Evolutionary conservation across 73 alveolate genomes (phyloP).

Genomic region (Chromera velia): DNA sequence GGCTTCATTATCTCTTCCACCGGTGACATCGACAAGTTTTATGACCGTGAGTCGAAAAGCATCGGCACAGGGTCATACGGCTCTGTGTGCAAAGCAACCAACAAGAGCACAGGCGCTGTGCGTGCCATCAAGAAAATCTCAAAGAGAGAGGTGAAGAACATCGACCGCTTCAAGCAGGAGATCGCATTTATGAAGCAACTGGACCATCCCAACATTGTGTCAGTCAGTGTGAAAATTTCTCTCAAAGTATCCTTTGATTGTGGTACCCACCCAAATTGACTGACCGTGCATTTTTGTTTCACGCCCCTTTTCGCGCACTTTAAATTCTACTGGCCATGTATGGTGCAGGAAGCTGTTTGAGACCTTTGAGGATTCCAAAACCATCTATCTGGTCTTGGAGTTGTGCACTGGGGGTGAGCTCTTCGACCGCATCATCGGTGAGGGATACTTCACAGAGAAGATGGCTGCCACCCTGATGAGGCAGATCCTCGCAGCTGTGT

Average conservation of each 20-base stretch:
- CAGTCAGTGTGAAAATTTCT: no score
- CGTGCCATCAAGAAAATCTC: slow-evolving; percentile 38
- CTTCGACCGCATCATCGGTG: slow-evolving; percentile 46
- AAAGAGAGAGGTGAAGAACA: slow-evolving; percentile 42
- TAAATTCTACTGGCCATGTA: no score
- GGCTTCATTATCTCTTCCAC: neutral
- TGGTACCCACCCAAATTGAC: no score
- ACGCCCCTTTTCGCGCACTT: no score
- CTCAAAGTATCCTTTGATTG: no score
- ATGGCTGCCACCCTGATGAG: slow-evolving; percentile 29
- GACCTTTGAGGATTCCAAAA: slow-evolving; percentile 21
- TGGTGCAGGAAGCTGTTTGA: slow-evolving; percentile 29
- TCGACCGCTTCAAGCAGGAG: slow-evolving; percentile 45
- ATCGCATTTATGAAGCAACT: slow-evolving; percentile 15
- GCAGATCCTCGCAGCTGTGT: slow-evolving; percentile 41
- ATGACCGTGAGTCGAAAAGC: slow-evolving; percentile 24
- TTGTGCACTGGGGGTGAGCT: slow-evolving; percentile 44
- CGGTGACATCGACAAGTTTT: neutral
- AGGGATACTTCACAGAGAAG: slow-evolving; percentile 31
- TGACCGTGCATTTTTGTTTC: no score
- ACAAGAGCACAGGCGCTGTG: slow-evolving; percentile 36
- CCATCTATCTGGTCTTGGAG: slow-evolving; percentile 47
- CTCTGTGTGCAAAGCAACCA: slow-evolving; percentile 33
- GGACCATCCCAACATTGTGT: neutral
- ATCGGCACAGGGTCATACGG: slow-evolving; percentile 43